Evolutionary conservation across 805 yeast genomes (phyloP), one percentile per base, ranked within the genome.

Genomic region (Ogataea nitratoaversa): DNA sequence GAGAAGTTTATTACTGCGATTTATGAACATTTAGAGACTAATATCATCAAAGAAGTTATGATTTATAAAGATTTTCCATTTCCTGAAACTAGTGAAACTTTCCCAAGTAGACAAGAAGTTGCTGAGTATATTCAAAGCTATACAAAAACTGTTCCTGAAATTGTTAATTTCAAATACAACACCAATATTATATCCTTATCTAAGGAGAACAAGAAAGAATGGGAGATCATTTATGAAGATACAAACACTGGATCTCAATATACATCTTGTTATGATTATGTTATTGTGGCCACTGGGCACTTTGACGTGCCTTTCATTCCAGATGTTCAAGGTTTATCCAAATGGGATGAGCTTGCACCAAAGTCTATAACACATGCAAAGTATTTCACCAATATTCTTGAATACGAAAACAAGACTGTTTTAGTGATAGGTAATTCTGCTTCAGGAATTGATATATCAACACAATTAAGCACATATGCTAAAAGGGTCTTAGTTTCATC

Each of bases 81-180:
- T 30, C 66, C 66, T 7, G 60, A 57, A 5, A 57, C 62, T 4
- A 56, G 68, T 8, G 77, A 76, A 9, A 55, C 64, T 12, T 89
- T 79, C 52, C 85, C 90, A 1, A 61, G 64, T 12, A 72, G 91
- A 46, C 43, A 59, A 1, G 82, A 82, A 36, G 89, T 89, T 7
- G 66, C 71, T 32, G 53, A 70, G 19, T 89, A 89, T 57, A 57
- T 89, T 44, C 63, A 69, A 33, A 48, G 62, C n/a, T 88, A 84
- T 53, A 64, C 77, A 25, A 57, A 65, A 19, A 67, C 70, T 1
- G 60, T 78, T 35, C 64, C 63, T 22, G 52, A 50, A 3, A 47
- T 54, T 30, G 76, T 77, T 19, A 54, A 53, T 5, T 55, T 60
- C 36, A 48, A 48, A 6, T 59, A 37, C 38, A 63, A 71, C 47